phyloP scores from a whole-genome alignment of 495 filamentous ascomycete genomes.

The Neurospora intermedia region DNA sequence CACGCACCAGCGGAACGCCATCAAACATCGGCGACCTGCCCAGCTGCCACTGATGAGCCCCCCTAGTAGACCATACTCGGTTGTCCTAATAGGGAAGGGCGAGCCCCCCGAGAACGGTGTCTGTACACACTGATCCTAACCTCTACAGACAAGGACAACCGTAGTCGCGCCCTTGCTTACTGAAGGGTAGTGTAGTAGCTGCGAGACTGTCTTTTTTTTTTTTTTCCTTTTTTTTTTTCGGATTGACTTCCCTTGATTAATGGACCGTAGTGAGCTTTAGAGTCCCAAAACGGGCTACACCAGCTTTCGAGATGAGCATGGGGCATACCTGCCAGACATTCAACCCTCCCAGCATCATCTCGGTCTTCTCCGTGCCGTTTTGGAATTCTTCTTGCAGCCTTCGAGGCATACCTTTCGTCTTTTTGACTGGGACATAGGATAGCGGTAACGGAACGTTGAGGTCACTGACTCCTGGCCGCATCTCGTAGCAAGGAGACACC shows the following conservation, averaged over 20 bases:
- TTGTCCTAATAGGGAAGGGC: conserved; percentile 3
- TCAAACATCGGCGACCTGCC: conserved; percentile 17
- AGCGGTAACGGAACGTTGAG: not conserved
- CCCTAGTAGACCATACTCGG: conserved; percentile 12
- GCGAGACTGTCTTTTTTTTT: not conserved
- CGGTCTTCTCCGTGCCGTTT: not conserved
- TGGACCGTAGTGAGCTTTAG: not conserved
- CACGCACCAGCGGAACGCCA: not conserved
- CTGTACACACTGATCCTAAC: not conserved
- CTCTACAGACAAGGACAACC: not conserved
- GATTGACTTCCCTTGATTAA: too few relatives aligned
- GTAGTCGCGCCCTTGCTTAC: not conserved
- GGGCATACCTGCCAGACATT: not conserved
- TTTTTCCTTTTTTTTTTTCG: too few relatives aligned
- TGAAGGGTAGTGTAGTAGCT: not conserved
- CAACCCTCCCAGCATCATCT: not conserved
- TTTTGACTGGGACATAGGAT: not conserved
- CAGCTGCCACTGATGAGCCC: not conserved
- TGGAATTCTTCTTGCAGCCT: not conserved
- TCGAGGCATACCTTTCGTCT: not conserved
- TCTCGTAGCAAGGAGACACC: not conserved
- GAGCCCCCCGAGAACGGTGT: not conserved
- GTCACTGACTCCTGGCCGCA: not conserved
- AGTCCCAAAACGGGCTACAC: not conserved
- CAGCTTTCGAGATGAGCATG: not conserved